Percentiles rank a stretch among this genome's conserved stretches.
These are phyloP conservation scores for Saccharomycodes ludwigii DNA, from an alignment of 805 yeast genomes.

Conservation along the genomic window DNA sequence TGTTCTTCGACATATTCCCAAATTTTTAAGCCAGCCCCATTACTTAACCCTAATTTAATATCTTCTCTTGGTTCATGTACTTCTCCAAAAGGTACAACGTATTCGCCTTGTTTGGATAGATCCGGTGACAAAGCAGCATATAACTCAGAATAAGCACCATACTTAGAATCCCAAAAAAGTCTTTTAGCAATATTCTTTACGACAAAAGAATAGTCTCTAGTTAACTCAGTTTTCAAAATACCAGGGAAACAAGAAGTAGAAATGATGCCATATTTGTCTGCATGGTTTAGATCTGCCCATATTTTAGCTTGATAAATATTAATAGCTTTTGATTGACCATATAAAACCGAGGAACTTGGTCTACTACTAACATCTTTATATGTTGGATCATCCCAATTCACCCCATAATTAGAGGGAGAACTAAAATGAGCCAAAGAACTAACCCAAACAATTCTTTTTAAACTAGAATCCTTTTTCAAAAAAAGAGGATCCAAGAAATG, in stretches of 20 bases:
- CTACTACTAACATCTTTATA: slow-evolving; percentile 12
- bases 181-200: slow-evolving; percentile 6
- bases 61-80: slow-evolving; percentile 20
- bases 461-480: slow-evolving; percentile 18
- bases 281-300: slow-evolving; percentile 21
- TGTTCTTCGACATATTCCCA: slow-evolving; percentile 17
- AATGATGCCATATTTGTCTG: slow-evolving; percentile 19
- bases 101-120: slow-evolving; percentile 21
- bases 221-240: slow-evolving; percentile 20
- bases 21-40: slow-evolving; percentile 18
- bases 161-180: slow-evolving; percentile 12
- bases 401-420: slow-evolving; percentile 21
- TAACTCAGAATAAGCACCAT: slow-evolving; percentile 28
- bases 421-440: slow-evolving; percentile 23
- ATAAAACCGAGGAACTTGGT: slow-evolving; percentile 13
- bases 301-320: slow-evolving; percentile 24
- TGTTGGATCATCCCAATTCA: slow-evolving; percentile 21
- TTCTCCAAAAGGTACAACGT: slow-evolving; percentile 27
- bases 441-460: slow-evolving; percentile 29
- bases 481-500: slow-evolving; percentile 26
- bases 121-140: slow-evolving; percentile 27
- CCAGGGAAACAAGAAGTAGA: slow-evolving; percentile 28
- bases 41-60: slow-evolving; percentile 13
- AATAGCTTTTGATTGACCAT: slow-evolving; percentile 30
- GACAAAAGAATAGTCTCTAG: slow-evolving; percentile 15